Percentiles rank a stretch among this genome's conserved stretches.
Conservation (phyloP, 352 stramenopile genomes). For the Globisporangium echinulatum region DNA sequence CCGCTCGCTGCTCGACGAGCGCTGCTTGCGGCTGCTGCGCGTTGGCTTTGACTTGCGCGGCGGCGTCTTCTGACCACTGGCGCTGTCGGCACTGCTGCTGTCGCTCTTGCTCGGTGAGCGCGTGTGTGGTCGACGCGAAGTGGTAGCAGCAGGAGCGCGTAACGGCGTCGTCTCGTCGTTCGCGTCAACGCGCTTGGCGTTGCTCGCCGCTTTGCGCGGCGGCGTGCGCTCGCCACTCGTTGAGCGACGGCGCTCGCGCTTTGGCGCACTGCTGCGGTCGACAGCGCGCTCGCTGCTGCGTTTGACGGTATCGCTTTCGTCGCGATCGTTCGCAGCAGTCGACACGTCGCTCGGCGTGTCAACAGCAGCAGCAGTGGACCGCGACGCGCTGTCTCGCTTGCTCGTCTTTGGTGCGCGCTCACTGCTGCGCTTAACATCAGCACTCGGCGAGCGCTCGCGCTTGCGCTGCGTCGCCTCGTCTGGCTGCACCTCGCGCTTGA, state of each 20-base stretch:
- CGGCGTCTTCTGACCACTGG: conserved; percentile 18
- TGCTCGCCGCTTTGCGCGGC: not conserved
- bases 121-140: not conserved
- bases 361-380: no score
- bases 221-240: conserved; percentile 2
- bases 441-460: conserved; percentile 9
- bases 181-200: not conserved
- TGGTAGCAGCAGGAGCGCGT: not conserved
- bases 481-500: not conserved
- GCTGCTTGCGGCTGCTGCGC: conserved; percentile 1
- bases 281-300: not conserved
- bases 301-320: not conserved
- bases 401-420: conserved; percentile 4
- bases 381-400: not conserved
- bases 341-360: no score
- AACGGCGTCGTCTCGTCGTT: conserved; percentile 3
- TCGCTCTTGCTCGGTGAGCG: conserved; percentile 1
- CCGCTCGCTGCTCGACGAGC: conserved; percentile 11
- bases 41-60: conserved; percentile 23
- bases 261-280: not conserved
- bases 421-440: not conserved
- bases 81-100: not conserved
- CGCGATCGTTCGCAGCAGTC: not conserved
- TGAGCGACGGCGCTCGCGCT: conserved; percentile 4
- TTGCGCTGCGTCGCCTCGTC: conserved; percentile 8